Evolutionary conservation across 768 basidiomycete species (phyloP).

Genomic region (Cubamyces sp.): DNA sequence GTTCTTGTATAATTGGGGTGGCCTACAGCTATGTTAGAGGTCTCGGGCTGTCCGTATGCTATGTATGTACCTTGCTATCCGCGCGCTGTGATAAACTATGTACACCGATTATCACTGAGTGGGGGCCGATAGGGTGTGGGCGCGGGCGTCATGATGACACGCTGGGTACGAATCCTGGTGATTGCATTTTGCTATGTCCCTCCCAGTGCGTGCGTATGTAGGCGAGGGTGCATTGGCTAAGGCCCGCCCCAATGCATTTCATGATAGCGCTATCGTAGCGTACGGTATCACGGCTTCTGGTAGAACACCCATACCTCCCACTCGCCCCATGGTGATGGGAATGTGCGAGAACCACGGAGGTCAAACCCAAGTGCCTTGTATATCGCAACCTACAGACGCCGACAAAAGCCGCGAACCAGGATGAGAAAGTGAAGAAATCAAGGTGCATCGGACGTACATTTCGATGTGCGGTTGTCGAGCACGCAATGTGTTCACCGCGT

Average conservation of each 20-base stretch:
- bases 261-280: too few species aligned
- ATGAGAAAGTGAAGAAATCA: too few species aligned
- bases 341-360: background rate
- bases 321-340: background rate
- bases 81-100: background rate
- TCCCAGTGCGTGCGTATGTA: too few species aligned
- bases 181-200: too few species aligned
- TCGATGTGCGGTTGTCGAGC: background rate
- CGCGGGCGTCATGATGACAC: too few species aligned
- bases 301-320: slow-evolving; percentile 6
- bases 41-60: background rate
- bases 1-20: slow-evolving; percentile 7
- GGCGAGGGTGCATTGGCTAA: too few species aligned
- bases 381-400: background rate
- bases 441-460: background rate
- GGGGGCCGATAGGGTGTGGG: too few species aligned
- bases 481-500: slow-evolving; percentile 2
- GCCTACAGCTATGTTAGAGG: slow-evolving; percentile 2
- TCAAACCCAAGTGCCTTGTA: slow-evolving; percentile 8
- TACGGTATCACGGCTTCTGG: background rate
- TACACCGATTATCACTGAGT: background rate
- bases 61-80: slow-evolving; percentile 6
- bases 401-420: too few species aligned
- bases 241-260: too few species aligned
- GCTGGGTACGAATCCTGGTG: too few species aligned